Evolutionary conservation across 169 alveolate species (phyloP).

Genomic region (Sarcocystis neurona): DNA sequence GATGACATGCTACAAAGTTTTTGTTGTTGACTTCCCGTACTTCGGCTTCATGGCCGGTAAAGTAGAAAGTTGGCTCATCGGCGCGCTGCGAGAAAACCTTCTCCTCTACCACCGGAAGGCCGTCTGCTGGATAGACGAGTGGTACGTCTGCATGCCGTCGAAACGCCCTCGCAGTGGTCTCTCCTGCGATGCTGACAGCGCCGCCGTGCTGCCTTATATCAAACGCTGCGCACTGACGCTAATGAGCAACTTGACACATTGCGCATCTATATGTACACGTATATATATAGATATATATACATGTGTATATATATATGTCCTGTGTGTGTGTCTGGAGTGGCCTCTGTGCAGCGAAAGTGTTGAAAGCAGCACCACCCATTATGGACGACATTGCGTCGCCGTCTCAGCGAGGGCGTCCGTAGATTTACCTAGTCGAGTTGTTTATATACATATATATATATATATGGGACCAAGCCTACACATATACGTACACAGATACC

Average conservation of each 20-base stretch:
- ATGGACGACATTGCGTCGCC: too few species aligned
- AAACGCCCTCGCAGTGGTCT: background rate
- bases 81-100: constrained; percentile 69
- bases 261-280: background rate
- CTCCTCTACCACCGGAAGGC: constrained; percentile 74
- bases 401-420: too few species aligned
- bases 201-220: too few species aligned
- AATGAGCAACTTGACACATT: background rate
- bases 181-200: background rate
- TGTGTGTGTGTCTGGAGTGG: too few species aligned
- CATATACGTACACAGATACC: background rate
- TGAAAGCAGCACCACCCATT: too few species aligned
- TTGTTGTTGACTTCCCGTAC: constrained; percentile 76
- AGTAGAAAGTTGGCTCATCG: constrained; percentile 75
- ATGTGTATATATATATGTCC: background rate
- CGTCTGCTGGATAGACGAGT: constrained; percentile 67
- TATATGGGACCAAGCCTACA: background rate
- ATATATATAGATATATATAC: background rate
- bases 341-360: too few species aligned
- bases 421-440: too few species aligned
- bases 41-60: constrained; percentile 78
- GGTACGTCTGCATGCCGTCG: background rate
- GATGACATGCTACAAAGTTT: constrained; percentile 76
- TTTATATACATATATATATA: background rate
- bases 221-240: background rate